phyloP scores from a whole-genome alignment of 208 protist genomes.

The Leishmania turanica region DNA sequence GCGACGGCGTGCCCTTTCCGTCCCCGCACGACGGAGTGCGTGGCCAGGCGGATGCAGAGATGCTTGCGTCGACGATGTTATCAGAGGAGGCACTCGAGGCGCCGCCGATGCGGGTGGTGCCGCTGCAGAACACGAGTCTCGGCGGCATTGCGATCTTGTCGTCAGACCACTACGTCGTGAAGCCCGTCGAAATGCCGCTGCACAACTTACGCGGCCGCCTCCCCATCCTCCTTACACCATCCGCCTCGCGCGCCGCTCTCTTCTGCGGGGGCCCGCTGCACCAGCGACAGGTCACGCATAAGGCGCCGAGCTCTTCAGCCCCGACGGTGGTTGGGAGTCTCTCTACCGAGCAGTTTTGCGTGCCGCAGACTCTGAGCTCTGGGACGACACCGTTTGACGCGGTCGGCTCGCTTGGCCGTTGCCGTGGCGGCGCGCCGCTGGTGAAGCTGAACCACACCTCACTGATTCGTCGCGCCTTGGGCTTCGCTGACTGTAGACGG shows the following conservation, averaged over 20 bases:
- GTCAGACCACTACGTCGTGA: slow-evolving; percentile 21
- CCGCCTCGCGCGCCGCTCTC: not conserved
- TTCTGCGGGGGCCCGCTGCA: slow-evolving; percentile 13
- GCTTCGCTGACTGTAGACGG: slow-evolving; percentile 21
- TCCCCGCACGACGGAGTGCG: slow-evolving; percentile 47
- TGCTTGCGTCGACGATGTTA: slow-evolving; percentile 17
- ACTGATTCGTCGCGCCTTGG: slow-evolving; percentile 13
- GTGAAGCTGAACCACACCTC: slow-evolving; percentile 35
- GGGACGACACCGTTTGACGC: slow-evolving; percentile 15
- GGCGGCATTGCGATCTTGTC: slow-evolving; percentile 32
- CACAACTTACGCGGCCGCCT: slow-evolving; percentile 15
- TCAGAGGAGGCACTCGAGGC: slow-evolving; percentile 15
- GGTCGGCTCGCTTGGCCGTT: slow-evolving; percentile 18
- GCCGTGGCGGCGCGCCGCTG: slow-evolving; percentile 23
- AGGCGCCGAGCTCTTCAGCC: not conserved
- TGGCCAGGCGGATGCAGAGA: slow-evolving; percentile 33
- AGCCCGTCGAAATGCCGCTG: slow-evolving; percentile 7
- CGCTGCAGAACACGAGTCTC: slow-evolving; percentile 23
- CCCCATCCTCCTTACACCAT: slow-evolving; percentile 22
- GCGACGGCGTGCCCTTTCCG: slow-evolving; percentile 21
- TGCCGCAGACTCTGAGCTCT: slow-evolving; percentile 10
- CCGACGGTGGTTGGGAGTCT: not conserved
- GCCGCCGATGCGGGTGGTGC: slow-evolving; percentile 15
- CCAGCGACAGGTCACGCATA: not conserved
- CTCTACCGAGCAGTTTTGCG: not conserved